Conservation (phyloP, 164 flowering plant species). For the Pachysandra terminalis region DNA sequence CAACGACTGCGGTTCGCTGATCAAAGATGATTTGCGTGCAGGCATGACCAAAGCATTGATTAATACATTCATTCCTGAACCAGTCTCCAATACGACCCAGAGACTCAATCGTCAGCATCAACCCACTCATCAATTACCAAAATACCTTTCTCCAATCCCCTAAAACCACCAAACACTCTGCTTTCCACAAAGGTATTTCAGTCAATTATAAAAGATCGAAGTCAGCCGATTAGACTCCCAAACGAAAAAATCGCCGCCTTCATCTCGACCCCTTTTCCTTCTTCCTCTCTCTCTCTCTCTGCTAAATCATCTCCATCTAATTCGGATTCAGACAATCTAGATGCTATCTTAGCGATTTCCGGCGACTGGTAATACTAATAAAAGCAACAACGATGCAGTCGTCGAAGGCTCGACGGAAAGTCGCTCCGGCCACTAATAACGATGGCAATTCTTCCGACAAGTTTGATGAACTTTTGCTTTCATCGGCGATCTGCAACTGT, state of each 20-base stretch:
- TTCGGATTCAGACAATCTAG: slow-evolving; percentile 8
- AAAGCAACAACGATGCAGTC: slow-evolving; percentile 29
- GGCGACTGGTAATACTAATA: background rate
- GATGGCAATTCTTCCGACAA: slow-evolving; percentile 65
- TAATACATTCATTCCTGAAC: no score
- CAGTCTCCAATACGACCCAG: no score
- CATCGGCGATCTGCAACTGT: slow-evolving; percentile 85
- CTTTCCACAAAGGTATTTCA: no score
- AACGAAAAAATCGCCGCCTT: background rate
- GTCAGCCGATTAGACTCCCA: background rate
- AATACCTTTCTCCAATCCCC: no score
- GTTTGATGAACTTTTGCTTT: slow-evolving; percentile 68
- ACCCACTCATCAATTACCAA: no score
- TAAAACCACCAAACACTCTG: no score
- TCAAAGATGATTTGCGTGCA: no score
- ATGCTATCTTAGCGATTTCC: slow-evolving; percentile 6
- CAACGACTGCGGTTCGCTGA: no score
- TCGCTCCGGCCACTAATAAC: slow-evolving; percentile 43
- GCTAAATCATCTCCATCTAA: slow-evolving; percentile 16
- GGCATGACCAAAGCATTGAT: no score
- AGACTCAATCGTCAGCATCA: no score
- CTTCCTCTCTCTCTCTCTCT: background rate
- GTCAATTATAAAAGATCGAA: no score
- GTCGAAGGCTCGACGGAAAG: slow-evolving; percentile 55
- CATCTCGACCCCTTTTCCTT: background rate